Percentiles rank a stretch among this genome's conserved stretches.
Evolutionary conservation across 75 land plant genomes (phyloP).

Genomic region (Sequoia sempervirens): DNA sequence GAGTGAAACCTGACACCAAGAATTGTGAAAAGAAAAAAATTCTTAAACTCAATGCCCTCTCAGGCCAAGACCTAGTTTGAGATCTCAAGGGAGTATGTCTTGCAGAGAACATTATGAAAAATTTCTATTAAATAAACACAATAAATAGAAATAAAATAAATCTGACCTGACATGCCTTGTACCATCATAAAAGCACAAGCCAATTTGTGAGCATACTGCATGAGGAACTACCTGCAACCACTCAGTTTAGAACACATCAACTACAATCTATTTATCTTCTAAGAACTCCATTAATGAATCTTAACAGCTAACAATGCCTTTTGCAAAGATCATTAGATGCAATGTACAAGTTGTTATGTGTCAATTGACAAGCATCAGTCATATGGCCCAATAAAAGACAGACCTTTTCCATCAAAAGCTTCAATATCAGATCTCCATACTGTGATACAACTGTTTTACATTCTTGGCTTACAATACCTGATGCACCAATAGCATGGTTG

Average conservation of each 20-base stretch:
- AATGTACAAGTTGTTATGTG: not conserved
- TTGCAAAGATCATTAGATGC: not conserved
- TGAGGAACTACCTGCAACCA: conserved; percentile 22
- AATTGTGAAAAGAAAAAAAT: not conserved
- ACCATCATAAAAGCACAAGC: conserved; percentile 27
- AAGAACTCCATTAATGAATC: not conserved
- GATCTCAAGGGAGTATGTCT: not conserved
- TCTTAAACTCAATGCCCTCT: not conserved
- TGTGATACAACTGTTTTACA: conserved; percentile 48
- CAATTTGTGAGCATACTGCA: conserved; percentile 27
- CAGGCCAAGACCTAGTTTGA: not conserved
- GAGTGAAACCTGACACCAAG: not conserved
- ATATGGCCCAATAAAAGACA: conserved; percentile 2
- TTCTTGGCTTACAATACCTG: conserved; percentile 51
- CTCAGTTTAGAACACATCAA: not conserved
- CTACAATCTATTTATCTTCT: not conserved
- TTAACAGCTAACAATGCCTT: not conserved
- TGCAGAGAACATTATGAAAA: not conserved
- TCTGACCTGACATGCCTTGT: conserved; percentile 11
- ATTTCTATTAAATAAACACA: not conserved
- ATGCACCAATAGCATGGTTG: conserved; percentile 57
- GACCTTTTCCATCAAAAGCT: conserved; percentile 44
- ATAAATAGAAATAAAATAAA: not conserved
- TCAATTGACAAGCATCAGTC: not conserved
- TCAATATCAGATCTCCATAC: conserved; percentile 50